These are phyloP conservation scores for Medicago ruthenica DNA, from an alignment of 306 rosid genomes.

Conservation along the genomic window DNA sequence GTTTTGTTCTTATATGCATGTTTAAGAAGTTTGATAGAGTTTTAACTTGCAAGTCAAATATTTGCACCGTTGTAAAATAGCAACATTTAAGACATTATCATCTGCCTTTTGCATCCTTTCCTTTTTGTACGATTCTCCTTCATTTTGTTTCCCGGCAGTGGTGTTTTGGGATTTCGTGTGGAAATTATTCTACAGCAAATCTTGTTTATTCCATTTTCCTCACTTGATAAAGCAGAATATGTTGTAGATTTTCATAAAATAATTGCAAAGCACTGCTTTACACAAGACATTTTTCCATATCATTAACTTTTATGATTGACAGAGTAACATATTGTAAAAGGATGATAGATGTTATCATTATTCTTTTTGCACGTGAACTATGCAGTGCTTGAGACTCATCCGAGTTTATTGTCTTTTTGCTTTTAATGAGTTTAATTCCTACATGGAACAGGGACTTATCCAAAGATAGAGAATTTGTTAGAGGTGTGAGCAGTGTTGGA, in stretches of 20 bases:
- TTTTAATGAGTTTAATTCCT: slow-evolving; percentile 11
- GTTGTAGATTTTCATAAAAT: slow-evolving; percentile 23
- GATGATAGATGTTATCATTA: slow-evolving; percentile 15
- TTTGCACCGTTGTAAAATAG: slow-evolving; percentile 1
- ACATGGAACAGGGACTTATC: slow-evolving; percentile 63
- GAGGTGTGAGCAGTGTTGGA: slow-evolving; percentile 78
- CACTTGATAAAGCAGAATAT: background rate
- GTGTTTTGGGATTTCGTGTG: slow-evolving; percentile 17
- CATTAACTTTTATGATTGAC: background rate
- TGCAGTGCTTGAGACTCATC: slow-evolving; percentile 8
- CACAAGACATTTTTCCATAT: background rate
- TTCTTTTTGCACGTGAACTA: slow-evolving; percentile 25
- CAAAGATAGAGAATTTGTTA: slow-evolving; percentile 75
- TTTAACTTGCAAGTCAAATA: slow-evolving; percentile 27
- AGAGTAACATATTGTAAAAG: background rate
- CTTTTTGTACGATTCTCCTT: slow-evolving; percentile 13
- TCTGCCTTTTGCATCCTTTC: slow-evolving; percentile 12
- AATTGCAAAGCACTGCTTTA: background rate
- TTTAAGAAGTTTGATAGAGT: slow-evolving; percentile 22
- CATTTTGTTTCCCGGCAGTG: slow-evolving; percentile 6
- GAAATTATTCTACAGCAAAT: background rate
- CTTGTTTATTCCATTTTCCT: background rate
- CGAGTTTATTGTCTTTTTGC: background rate
- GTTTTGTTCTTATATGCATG: slow-evolving; percentile 29
- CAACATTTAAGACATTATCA: slow-evolving; percentile 2